Evolutionary conservation across 2,329 filamentous ascomycete species (phyloP).

Genomic region (Myriangium duriaei): DNA sequence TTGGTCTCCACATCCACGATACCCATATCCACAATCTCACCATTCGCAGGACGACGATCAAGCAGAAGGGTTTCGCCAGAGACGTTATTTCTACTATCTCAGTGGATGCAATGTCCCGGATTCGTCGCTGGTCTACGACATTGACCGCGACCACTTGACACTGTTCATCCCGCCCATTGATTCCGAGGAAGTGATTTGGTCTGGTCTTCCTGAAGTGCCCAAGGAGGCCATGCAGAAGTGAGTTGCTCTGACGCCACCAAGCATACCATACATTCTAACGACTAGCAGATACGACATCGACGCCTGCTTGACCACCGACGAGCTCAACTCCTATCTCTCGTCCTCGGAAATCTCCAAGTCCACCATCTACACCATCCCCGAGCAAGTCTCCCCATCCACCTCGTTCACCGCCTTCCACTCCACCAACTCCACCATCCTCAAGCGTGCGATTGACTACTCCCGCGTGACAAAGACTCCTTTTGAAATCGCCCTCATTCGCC

Average conservation of each 20-base stretch:
- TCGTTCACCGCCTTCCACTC: slow-evolving; percentile 58
- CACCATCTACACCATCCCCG: slow-evolving; percentile 61
- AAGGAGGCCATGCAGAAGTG: slow-evolving; percentile 63
- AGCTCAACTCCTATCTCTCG: slow-evolving; percentile 57
- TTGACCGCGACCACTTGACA: slow-evolving; percentile 57
- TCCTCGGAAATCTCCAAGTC: slow-evolving; percentile 32
- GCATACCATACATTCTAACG: slow-evolving; percentile 43
- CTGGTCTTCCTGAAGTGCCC: slow-evolving; percentile 66
- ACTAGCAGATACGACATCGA: slow-evolving; percentile 10
- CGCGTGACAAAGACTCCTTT: slow-evolving; percentile 77
- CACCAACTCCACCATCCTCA: slow-evolving; percentile 45
- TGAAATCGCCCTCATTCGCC: slow-evolving; percentile 69
- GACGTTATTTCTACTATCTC: slow-evolving; percentile 88
- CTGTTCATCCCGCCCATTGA: slow-evolving; percentile 87
- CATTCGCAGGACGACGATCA: slow-evolving; percentile 61
- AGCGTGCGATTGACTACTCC: slow-evolving; percentile 61
- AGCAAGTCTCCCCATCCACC: slow-evolving; percentile 59
- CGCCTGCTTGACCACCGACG: slow-evolving; percentile 23
- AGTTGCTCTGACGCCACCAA: slow-evolving; percentile 67
- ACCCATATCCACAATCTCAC: background rate
- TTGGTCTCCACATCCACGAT: too few species aligned
- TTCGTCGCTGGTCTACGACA: slow-evolving; percentile 69
- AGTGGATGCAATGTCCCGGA: slow-evolving; percentile 76
- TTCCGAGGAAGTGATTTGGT: slow-evolving; percentile 86
- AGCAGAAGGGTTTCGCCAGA: slow-evolving; percentile 72